Evolutionary conservation across 345 rosid species (phyloP), one percentile per base, ranked within the genome.

Genomic region (Populus tremula): DNA sequence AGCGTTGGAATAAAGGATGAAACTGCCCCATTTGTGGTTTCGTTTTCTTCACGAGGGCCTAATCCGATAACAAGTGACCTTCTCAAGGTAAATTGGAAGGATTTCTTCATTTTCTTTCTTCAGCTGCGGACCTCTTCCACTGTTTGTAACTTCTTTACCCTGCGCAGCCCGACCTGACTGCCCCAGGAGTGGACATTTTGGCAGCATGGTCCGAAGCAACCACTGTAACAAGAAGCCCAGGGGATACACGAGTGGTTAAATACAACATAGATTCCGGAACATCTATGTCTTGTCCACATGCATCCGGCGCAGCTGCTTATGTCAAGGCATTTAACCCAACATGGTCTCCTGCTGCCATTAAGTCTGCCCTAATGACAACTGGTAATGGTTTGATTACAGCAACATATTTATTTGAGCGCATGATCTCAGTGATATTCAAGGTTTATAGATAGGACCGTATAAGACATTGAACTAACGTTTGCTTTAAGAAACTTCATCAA

Each of bases 281-380:
- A 43, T 89, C 88, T 62, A 86, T 89, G 90, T 38, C 91, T 78
- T 87, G 87, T 64, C 86, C 88, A 2, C 88, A 85, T 50, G 76
- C 75, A 67, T 75, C 89, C 41, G 87, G 84, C 47, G 76, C 70
- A 25, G 88, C 89, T 11, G 91, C 88, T 18, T 84, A 84, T 76
- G 73, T 86, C 69, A 84, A 86, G 64, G 71, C 85, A 20, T 69
- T 80, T 61, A 86, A 65, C 74, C 83, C 87, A 23, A 70, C 67
- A 29, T 88, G 85, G 90, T 82, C 88, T 9, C 80, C 86, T 49
- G 83, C 88, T 59, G 82, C 86, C 81, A 84, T 88, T 49, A 66
- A 79, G 43, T 88, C 87, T 45, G 86, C 88, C 71, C 71, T 88
- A 54, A 86, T 87, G 88, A 87, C 90, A 10, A 87, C 86, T 5